Percentiles rank a stretch among this genome's conserved stretches.
phyloP scores from a whole-genome alignment of 352 stramenopile species.

The Globisporangium echinulatum region DNA sequence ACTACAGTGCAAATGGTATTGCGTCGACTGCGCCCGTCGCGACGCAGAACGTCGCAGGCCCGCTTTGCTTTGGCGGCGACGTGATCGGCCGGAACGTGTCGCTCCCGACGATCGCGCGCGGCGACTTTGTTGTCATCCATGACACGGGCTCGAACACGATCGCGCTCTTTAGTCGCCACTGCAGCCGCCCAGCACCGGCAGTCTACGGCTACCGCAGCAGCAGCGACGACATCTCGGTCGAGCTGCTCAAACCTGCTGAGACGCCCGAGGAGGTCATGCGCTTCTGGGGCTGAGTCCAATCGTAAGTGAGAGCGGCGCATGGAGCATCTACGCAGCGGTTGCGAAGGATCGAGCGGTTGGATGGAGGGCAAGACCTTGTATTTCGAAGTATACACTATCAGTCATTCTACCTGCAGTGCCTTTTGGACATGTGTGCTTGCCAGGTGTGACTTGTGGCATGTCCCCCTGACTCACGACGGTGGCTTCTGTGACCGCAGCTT shows the following conservation, averaged over 20 bases:
- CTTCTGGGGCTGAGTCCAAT: constrained; percentile 46
- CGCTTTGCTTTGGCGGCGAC: constrained; percentile 90
- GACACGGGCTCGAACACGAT: constrained; percentile 87
- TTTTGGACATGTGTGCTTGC: neutral
- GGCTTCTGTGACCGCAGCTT: constrained; percentile 77
- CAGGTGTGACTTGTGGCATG: neutral
- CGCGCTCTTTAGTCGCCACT: constrained; percentile 85
- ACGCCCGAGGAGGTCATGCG: constrained; percentile 69
- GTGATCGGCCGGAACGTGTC: constrained; percentile 59
- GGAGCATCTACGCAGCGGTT: neutral
- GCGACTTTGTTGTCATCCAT: constrained; percentile 83
- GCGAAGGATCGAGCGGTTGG: neutral
- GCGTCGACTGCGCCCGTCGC: constrained; percentile 32
- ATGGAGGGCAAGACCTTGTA: neutral
- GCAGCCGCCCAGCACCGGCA: constrained; percentile 68
- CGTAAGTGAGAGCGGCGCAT: neutral
- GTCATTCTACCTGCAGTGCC: neutral
- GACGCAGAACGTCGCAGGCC: constrained; percentile 83
- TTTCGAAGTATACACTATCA: neutral
- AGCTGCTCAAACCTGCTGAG: constrained; percentile 72
- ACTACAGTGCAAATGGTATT: constrained; percentile 31
- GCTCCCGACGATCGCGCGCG: constrained; percentile 53
- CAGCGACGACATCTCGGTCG: constrained; percentile 43
- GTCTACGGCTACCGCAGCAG: constrained; percentile 73
- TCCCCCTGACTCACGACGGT: constrained; percentile 10